Evolutionary conservation across 2,329 filamentous ascomycete genomes (phyloP), one percentile per base, ranked within the genome.

Genomic region (Alternaria sp.): DNA sequence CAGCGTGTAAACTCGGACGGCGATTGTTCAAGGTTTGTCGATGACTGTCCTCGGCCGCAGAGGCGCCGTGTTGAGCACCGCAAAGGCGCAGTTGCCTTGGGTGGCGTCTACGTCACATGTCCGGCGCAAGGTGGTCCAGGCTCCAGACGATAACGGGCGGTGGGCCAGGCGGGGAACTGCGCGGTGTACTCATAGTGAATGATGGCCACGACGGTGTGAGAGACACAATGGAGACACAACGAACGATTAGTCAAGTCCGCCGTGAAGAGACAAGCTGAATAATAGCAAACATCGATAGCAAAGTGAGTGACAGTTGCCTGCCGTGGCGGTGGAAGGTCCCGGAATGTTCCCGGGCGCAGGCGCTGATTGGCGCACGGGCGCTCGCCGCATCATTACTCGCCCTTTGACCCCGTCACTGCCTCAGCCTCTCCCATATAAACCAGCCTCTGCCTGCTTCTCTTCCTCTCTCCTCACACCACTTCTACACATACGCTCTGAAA

Each of bases 301-400:
- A 59, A 11, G 32, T 43, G 46, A 49, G 53, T 60, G 59, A 59
- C 54, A 48, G 30, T 34, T 41, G 58, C 50, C 46, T 45, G 60
- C 62, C 25, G 32, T 40, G 59, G 38, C 28, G 27, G 57, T 57
- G 57, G 60, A 56, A 63, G 58, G 57, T 68, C 67, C 74, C 73
- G 69, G 76, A 78, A 78, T 62, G 59, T 76, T 77, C 74, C 63
- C 51, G 54, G 58, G 62, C 63, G 71, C 64, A 63, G 70, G 55
- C 71, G 48, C 64, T 69, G 62, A 70, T 68, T 71, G 68, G 70
- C 60, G 74, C 74, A 76, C 70, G 74, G 74, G 60, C 73, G 64
- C 53, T 60, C 57, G 59, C 69, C 67, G 67, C 67, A 67, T 71
- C 74, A 73, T 74, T 74, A 73, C 70, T 75, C 68, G 68, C 66